These are phyloP conservation scores for Cyclotella baltica DNA, from an alignment of 108 stramenopile species.

Conservation along the genomic window DNA sequence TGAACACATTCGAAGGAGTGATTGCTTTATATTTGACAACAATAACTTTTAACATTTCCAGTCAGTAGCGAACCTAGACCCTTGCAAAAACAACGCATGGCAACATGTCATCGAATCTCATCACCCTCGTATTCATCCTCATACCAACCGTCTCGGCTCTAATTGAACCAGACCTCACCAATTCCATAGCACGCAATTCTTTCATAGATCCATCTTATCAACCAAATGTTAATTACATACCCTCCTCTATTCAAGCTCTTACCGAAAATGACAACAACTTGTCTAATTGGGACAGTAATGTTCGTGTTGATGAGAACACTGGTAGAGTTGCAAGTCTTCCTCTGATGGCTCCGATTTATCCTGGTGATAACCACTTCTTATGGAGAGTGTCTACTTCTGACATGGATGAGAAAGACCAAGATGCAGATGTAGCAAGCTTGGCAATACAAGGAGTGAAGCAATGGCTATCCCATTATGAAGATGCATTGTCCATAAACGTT, in stretches of 20 bases:
- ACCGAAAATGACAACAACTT: not conserved
- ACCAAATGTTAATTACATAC: not conserved
- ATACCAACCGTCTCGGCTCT: not conserved
- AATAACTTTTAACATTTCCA: no score
- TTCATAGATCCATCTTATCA: not conserved
- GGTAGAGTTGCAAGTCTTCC: not conserved
- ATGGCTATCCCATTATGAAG: conserved; percentile 13
- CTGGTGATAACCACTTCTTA: conserved; percentile 16
- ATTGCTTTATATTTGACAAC: no score
- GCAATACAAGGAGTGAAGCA: conserved; percentile 10
- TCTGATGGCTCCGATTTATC: not conserved
- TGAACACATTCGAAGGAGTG: no score
- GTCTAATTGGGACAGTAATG: not conserved
- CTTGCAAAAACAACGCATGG: no score
- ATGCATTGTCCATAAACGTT: not conserved
- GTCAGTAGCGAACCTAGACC: no score
- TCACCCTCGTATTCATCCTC: no score
- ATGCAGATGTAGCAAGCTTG: not conserved
- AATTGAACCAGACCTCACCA: not conserved
- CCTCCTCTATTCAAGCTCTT: not conserved
- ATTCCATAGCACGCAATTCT: not conserved
- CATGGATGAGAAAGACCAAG: not conserved
- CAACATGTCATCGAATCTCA: no score
- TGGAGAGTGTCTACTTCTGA: conserved; percentile 8
- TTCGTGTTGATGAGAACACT: conserved; percentile 8